Evolutionary conservation across 768 basidiomycete genomes (phyloP).

Genomic region (Kwoniella shandongensis): DNA sequence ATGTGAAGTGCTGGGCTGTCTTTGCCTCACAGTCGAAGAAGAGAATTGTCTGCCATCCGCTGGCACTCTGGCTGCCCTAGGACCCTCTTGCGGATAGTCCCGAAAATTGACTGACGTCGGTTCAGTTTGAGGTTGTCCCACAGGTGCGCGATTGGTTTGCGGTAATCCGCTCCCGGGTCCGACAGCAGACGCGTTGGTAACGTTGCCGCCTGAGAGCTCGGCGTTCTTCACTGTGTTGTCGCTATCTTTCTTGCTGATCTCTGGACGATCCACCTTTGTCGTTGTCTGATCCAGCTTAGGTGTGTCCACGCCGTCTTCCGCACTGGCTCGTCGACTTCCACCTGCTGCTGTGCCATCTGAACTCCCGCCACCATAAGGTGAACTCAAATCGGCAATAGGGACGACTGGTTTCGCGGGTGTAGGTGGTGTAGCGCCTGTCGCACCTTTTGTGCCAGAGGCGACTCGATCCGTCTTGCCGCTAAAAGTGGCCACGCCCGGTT

Average conservation of each 20-base stretch:
- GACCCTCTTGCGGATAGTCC: constrained; percentile 25
- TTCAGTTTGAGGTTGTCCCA: constrained; percentile 35
- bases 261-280: neutral
- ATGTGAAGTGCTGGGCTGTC: neutral
- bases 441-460: neutral
- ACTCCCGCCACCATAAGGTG: constrained; percentile 1
- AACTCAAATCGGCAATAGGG: neutral
- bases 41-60: constrained; percentile 23
- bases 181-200: constrained; percentile 29
- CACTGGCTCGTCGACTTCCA: constrained; percentile 13
- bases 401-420: neutral
- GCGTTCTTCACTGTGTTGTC: neutral
- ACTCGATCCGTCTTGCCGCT: constrained; percentile 3
- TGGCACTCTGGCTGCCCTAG: neutral
- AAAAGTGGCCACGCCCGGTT: constrained; percentile 11
- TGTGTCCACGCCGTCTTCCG: constrained; percentile 12
- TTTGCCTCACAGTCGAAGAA: neutral
- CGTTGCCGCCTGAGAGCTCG: neutral
- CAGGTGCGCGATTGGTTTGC: constrained; percentile 27
- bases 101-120: constrained; percentile 28
- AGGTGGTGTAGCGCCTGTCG: neutral
- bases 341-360: constrained; percentile 4
- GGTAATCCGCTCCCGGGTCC: constrained; percentile 36
- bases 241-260: neutral
- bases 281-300: no score